Evolutionary conservation across 2,329 filamentous ascomycete species (phyloP), one percentile per base, ranked within the genome.

Genomic region (Penicillium concentricum): DNA sequence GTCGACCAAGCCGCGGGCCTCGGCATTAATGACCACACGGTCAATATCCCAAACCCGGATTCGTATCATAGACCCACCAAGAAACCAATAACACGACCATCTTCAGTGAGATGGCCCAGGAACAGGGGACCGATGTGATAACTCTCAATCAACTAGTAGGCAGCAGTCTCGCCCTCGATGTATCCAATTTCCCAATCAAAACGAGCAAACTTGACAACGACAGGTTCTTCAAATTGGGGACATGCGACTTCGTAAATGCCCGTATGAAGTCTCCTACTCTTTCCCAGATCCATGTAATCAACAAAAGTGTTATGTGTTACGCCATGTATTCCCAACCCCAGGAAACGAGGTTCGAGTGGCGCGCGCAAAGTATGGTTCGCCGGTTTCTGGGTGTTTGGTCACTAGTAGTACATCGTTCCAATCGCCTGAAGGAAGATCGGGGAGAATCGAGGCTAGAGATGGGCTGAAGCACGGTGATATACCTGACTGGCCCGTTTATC

Each of bases 391-490:
- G 39, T 67, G 44, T 56, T 47, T 61, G 8, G 63, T 52, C 6
- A 70, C 52, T 12, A 66, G 38, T n/a, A 62, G 38, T n/a, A 62
- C 68, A 47, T 69, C 63, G 37, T 72, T 72, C 69, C 67, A 73
- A n/a, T 72, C 57, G n/a, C 66, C 68, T 34, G 60, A 15, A 10
- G 67, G 67, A 3, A 71, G 41, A 6, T 57, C 50, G 0, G 65
- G 68, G 2, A 68, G 56, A 28, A 67, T 8, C 0, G 63, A 56
- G 26, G 59, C 18, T 6, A 72, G 58, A 5, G 66, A 65, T 43
- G 69, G 69, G 7, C 58, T 62, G 43, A 72, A 72, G 57, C 63
- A 69, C 66, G 43, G 68, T 69, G 43, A 71, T 45, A 51, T 72
- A 70, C 61, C 70, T 70, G 48, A 72, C 61, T n/a, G 26, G 28